A percentile compares a stretch with the other conserved stretches of the same genome.
phyloP scores from a whole-genome alignment of 306 rosid genomes.

The Macrotyloma uniflorum region DNA sequence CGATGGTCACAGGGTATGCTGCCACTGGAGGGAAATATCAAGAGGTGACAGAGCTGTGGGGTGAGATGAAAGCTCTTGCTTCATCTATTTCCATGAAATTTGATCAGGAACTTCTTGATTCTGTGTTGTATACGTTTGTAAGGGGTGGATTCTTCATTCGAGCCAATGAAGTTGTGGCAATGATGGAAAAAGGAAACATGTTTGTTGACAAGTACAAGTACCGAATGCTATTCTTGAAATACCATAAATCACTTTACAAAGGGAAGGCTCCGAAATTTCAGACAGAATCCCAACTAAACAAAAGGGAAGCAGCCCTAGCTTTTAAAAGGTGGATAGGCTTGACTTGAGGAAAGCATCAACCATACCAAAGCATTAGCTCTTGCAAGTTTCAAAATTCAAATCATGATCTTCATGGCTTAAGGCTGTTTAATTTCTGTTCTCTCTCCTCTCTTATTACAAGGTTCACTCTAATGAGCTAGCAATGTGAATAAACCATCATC shows the following conservation, averaged over 20 bases:
- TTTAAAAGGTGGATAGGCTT: slow-evolving; percentile 89
- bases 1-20: slow-evolving; percentile 89
- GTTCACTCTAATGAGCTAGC: slow-evolving; percentile 22
- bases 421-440: slow-evolving; percentile 4
- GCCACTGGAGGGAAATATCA: slow-evolving; percentile 85
- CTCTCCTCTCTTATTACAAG: not conserved
- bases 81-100: slow-evolving; percentile 71
- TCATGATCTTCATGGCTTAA: not conserved
- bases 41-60: slow-evolving; percentile 88
- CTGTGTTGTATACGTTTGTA: slow-evolving; percentile 84
- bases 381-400: slow-evolving; percentile 32
- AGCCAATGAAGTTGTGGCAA: slow-evolving; percentile 82
- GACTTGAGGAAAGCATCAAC: slow-evolving; percentile 42
- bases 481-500: not conserved
- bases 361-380: slow-evolving; percentile 1
- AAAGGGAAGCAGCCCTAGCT: slow-evolving; percentile 71
- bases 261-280: slow-evolving; percentile 86
- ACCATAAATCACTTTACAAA: slow-evolving; percentile 83
- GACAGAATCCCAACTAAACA: slow-evolving; percentile 73
- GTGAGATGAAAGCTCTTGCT: slow-evolving; percentile 86
- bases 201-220: slow-evolving; percentile 88
- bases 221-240: slow-evolving; percentile 80
- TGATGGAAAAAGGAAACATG: slow-evolving; percentile 84
- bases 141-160: slow-evolving; percentile 81
- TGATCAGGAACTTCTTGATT: slow-evolving; percentile 92